Conservation (phyloP, 2,329 filamentous ascomycete species). For the Trichoderma koningiopsis region DNA sequence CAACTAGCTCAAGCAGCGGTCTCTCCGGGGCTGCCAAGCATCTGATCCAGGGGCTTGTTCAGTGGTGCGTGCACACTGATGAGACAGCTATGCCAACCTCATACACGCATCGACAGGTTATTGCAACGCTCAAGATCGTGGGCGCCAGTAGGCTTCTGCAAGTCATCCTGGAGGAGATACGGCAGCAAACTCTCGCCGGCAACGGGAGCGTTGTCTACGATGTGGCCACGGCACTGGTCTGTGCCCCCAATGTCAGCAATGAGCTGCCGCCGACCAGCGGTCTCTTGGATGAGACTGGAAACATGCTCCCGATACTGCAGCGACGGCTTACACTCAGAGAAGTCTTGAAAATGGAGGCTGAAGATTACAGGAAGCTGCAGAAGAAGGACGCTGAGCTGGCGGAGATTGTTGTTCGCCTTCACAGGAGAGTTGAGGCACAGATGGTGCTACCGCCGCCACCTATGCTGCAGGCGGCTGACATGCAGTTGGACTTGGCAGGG, state of each 20-base stretch:
- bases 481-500: conserved; percentile 45
- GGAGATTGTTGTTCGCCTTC: conserved; percentile 63
- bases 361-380: conserved; percentile 59
- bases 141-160: conserved; percentile 63
- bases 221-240: conserved; percentile 68
- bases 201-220: conserved; percentile 67
- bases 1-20: conserved; percentile 56
- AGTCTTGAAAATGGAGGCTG: conserved; percentile 59
- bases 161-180: conserved; percentile 68
- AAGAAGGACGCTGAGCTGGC: conserved; percentile 59
- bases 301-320: conserved; percentile 44
- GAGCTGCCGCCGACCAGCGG: conserved; percentile 39
- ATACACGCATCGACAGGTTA: conserved; percentile 73
- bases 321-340: conserved; percentile 60
- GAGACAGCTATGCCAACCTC: conserved; percentile 60
- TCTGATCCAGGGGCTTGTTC: conserved; percentile 63
- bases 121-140: conserved; percentile 61
- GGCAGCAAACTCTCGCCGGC: conserved; percentile 60
- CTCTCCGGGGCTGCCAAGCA: conserved; percentile 60
- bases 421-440: conserved; percentile 67
- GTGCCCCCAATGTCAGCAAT: conserved; percentile 62
- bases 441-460: conserved; percentile 50
- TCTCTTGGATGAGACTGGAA: conserved; percentile 41
- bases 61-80: conserved; percentile 65
- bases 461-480: conserved; percentile 47